Base-by-base conservation (phyloP, 768 basidiomycete genomes). In the Mycena galopus region DNA sequence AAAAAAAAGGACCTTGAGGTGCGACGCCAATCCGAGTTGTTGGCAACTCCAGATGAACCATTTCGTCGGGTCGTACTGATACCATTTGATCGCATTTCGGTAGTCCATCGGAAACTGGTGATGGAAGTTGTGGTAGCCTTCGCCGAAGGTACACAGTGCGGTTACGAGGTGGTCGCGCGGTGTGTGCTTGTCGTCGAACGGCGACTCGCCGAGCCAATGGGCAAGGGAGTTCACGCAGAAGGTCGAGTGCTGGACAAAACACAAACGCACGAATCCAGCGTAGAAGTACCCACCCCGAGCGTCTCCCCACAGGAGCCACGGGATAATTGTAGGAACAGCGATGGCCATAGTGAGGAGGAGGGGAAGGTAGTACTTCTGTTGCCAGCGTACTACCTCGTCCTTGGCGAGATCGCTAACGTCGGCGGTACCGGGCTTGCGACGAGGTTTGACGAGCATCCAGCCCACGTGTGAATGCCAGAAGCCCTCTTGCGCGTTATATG, bases 101-200 rank as follows among this genome's bases (percentile, higher is more conserved):
- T 90, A 93, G 78, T 94, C 93, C 92, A 92, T 94, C 12, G 94
- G 95, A 83, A 95, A 96, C 75, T 96, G 94, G 78, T 95, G 94
- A 81, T 95, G 94, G 81, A 95, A 95, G 79, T 96, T 95, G 85
- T 96, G 94, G 81, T 95, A 95, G 7, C 94, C 94, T 82, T 96
- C 94, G 14, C 94, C 94, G 84, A 95, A 90, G 3, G 95, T 96
- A n/a, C n/a, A n/a, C 35, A 37, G 35, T 6, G 14, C 74, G 32
- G 95, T 95, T 53, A 96, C 78, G 76, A 95, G 85, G 80, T 93
- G 92, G 78, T 95, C 94, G 32, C 93, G 88, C 51, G 94, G 93
- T 33, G 90, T 89, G 77, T 93, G 87, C 73, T 83, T 90, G 84
- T 95, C 93, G 79, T 96, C 95, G 73, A 95, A 96, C 1, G 94